Evolutionary conservation across 768 basidiomycete species (phyloP), one percentile per base, ranked within the genome.

Genomic region (Lentinus brumalis): DNA sequence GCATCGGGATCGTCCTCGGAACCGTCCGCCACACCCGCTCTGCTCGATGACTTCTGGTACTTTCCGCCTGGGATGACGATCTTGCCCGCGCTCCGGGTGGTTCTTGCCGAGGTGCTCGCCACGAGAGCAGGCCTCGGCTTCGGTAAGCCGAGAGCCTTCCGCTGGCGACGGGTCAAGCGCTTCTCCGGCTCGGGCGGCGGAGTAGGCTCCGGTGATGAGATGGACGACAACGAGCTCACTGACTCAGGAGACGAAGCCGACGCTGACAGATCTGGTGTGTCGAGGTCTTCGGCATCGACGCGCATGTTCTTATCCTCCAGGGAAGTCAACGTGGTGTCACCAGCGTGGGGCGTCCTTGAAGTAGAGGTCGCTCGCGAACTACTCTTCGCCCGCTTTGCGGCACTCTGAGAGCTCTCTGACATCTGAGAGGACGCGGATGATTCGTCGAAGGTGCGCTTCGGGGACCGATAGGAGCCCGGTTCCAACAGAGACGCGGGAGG

Each of bases 61-160:
- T 80, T 75, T 21, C 89, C 87, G 4, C 88, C 86, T 0, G 90
- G 88, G 59, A 91, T 76, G 67, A 80, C 66, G 59, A 80, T 81
- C 78, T 81, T 88, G 40, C 89, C 89, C 44, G 81, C 81, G 55
- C 78, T 70, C 40, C 69, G 66, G 18, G 21, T 26, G 21, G 67
- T 60, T 57, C 69, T 69, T 26, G 64, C 63, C 4, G 52, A 53
- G 16, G 54, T 56, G 16, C 56, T 53, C 32, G 67, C 70, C 8
- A 68, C 68, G 14, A 74, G 67, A 4, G 71, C 76, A 8, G 76
- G 39, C 4, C 82, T 76, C 0, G 78, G 69, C 69, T 86, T 89
- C 0, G 89, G 88, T 45, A 92, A 70, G 1, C 88, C 87, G 11
- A 87, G 77, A n/a, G 76, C 77, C 74, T 87, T 92, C 38, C 87